A percentile compares a stretch with the other conserved stretches of the same genome.
These are phyloP conservation scores for Tulasnella sp. DNA, from an alignment of 768 basidiomycete genomes.

Conservation along the genomic window DNA sequence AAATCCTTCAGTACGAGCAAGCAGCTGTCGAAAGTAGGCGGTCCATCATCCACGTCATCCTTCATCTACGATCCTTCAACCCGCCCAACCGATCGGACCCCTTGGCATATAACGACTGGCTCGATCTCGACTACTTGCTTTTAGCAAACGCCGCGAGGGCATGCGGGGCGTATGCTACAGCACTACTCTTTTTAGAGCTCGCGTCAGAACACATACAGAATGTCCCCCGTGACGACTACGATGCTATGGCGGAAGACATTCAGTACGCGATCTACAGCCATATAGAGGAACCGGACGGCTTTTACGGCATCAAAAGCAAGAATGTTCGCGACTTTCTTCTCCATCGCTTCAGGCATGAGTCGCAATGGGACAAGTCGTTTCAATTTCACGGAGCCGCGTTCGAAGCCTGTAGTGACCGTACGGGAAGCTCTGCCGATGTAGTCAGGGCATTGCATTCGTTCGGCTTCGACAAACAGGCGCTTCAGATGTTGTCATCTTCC, in stretches of 20 bases:
- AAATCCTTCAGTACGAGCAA: slow-evolving; percentile 35
- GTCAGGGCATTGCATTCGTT: slow-evolving; percentile 76
- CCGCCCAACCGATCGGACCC: slow-evolving; percentile 32
- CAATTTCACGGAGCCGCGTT: slow-evolving; percentile 77
- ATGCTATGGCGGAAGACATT: slow-evolving; percentile 33
- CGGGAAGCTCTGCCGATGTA: slow-evolving; percentile 49
- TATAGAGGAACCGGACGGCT: slow-evolving; percentile 96
- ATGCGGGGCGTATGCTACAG: slow-evolving; percentile 81
- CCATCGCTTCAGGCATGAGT: slow-evolving; percentile 83
- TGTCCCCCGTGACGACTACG: slow-evolving; percentile 20
- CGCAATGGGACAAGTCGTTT: slow-evolving; percentile 87
- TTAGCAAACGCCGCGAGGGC: slow-evolving; percentile 62
- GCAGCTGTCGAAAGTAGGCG: slow-evolving; percentile 37
- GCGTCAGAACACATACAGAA: slow-evolving; percentile 34
- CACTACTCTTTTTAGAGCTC: slow-evolving; percentile 80
- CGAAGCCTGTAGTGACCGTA: slow-evolving; percentile 44
- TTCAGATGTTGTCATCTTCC: slow-evolving; percentile 37
- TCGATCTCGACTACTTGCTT: slow-evolving; percentile 60
- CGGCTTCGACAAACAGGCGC: slow-evolving; percentile 84
- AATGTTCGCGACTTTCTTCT: slow-evolving; percentile 74
- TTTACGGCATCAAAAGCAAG: slow-evolving; percentile 79
- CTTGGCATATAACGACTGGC: slow-evolving; percentile 64
- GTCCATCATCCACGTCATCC: slow-evolving; percentile 60
- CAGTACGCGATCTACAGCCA: slow-evolving; percentile 89
- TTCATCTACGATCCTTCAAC: slow-evolving; percentile 67